phyloP scores from a whole-genome alignment of 495 filamentous ascomycete species.

The Neurospora hispaniola region DNA sequence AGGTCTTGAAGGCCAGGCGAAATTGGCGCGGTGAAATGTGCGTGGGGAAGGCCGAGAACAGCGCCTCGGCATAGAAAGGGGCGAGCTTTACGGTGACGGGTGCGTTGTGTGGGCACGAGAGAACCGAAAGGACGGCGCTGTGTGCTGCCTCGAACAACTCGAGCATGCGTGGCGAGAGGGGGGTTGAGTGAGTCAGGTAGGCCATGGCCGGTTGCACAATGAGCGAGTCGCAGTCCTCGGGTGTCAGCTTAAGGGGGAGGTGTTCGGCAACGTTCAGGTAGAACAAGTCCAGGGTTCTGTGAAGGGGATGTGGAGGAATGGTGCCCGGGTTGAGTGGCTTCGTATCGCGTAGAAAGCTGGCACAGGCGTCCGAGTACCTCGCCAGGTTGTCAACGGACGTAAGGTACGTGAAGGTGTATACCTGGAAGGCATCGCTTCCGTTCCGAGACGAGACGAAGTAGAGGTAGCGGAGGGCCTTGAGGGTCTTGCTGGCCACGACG shows the following conservation, averaged over 20 bases:
- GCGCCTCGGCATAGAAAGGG: constrained; percentile 75
- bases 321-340: constrained; percentile 47
- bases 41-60: constrained; percentile 74
- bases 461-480: constrained; percentile 70
- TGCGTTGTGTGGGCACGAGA: constrained; percentile 69
- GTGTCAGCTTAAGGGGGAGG: constrained; percentile 59
- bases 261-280: constrained; percentile 88
- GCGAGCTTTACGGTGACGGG: constrained; percentile 60
- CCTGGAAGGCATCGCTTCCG: constrained; percentile 60
- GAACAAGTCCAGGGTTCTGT: constrained; percentile 75
- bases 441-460: constrained; percentile 80
- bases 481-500: constrained; percentile 60
- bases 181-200: constrained; percentile 54
- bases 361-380: constrained; percentile 56
- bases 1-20: constrained; percentile 81
- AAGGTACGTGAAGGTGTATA: constrained; percentile 77
- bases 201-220: constrained; percentile 63
- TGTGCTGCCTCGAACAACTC: constrained; percentile 91
- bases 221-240: constrained; percentile 56
- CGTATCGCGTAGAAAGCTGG: constrained; percentile 57
- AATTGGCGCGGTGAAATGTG: constrained; percentile 85
- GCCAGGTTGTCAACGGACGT: constrained; percentile 82
- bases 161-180: constrained; percentile 34
- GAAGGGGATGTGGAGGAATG: constrained; percentile 65
- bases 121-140: constrained; percentile 68